These are phyloP conservation scores for Remersonia thermophila DNA, from an alignment of 2,329 filamentous ascomycete genomes.

Conservation along the genomic window DNA sequence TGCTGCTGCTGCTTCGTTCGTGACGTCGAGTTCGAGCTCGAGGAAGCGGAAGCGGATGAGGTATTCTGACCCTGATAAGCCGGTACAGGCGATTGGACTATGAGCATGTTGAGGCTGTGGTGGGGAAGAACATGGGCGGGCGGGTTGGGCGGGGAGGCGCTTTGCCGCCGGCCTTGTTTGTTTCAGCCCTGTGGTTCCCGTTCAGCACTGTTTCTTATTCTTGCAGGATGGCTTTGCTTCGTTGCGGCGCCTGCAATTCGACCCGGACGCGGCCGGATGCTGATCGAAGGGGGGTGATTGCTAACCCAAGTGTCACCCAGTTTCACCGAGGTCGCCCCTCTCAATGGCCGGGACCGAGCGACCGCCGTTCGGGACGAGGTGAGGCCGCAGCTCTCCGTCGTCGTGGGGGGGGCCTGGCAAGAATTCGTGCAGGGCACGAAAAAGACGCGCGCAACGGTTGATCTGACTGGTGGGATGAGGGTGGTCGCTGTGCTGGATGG, in stretches of 20 bases:
- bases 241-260: no score
- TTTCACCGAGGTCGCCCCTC: background rate
- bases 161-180: conserved; percentile 1
- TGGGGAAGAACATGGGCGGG: conserved; percentile 9
- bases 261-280: no score
- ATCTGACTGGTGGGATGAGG: conserved; percentile 27
- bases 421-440: conserved; percentile 10
- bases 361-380: background rate
- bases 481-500: conserved; percentile 24
- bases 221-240: no score
- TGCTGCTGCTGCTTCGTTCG: conserved; percentile 7
- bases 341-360: background rate
- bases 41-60: conserved; percentile 14
- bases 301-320: background rate
- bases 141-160: conserved; percentile 8
- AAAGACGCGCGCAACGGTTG: conserved; percentile 19
- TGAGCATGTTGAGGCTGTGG: conserved; percentile 34
- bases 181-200: conserved; percentile 5
- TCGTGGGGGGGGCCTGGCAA: background rate
- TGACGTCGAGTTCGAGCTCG: conserved; percentile 19
- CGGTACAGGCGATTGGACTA: conserved; percentile 37
- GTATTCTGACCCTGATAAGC: conserved; percentile 33
- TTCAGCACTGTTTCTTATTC: background rate
- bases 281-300: no score
- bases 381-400: conserved; percentile 1